Conservation (phyloP, 2,329 filamentous ascomycete species). For the Amphichorda felina region DNA sequence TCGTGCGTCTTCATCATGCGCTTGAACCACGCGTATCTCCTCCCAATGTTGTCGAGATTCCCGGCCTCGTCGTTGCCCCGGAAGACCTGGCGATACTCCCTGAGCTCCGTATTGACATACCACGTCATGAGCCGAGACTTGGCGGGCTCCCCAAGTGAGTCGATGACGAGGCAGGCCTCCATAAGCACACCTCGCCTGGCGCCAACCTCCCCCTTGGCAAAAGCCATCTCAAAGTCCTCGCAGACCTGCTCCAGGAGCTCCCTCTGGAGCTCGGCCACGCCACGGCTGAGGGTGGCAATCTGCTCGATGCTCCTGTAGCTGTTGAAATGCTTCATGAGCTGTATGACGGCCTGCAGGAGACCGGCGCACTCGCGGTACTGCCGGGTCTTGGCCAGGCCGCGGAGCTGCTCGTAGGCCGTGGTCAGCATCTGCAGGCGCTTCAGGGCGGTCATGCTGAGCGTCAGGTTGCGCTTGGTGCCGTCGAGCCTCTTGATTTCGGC, state of each 20-base stretch:
- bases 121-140: conserved; percentile 75
- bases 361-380: conserved; percentile 95
- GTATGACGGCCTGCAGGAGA: conserved; percentile 84
- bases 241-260: conserved; percentile 96
- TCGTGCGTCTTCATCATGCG: conserved; percentile 93
- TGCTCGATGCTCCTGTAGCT: conserved; percentile 96
- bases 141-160: conserved; percentile 83
- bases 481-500: conserved; percentile 97
- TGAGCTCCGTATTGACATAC: conserved; percentile 95
- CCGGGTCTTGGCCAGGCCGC: conserved; percentile 67
- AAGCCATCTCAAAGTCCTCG: conserved; percentile 94
- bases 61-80: conserved; percentile 93
- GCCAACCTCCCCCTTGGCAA: conserved; percentile 75
- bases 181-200: conserved; percentile 58
- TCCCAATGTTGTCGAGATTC: conserved; percentile 89
- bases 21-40: conserved; percentile 93
- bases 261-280: conserved; percentile 85
- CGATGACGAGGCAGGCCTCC: conserved; percentile 88
- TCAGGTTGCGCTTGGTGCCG: conserved; percentile 91
- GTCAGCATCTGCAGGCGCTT: conserved; percentile 98
- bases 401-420: conserved; percentile 94
- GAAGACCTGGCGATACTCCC: conserved; percentile 94
- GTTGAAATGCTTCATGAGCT: conserved; percentile 98
- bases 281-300: conserved; percentile 84
- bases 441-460: conserved; percentile 92